phyloP scores from a whole-genome alignment of 495 filamentous ascomycete species.

The Glutinoglossum americanum region DNA sequence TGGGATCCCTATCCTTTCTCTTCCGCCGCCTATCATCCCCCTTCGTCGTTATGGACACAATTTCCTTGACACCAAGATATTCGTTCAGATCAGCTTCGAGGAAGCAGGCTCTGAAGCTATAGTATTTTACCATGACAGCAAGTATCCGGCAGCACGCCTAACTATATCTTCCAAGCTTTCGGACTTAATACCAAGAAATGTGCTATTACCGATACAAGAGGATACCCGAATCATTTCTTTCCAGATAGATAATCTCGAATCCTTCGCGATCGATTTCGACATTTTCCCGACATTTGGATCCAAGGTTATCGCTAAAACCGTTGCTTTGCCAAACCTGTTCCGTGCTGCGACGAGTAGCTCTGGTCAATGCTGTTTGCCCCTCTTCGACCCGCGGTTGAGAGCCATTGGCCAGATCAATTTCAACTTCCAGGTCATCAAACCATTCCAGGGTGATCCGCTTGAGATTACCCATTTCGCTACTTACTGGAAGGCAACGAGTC shows the following conservation, averaged over 20 bases:
- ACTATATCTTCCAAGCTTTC: conserved; percentile 92
- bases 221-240: conserved; percentile 83
- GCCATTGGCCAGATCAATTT: conserved; percentile 92
- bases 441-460: conserved; percentile 77
- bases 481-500: conserved; percentile 96
- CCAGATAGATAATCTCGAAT: conserved; percentile 79
- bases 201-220: conserved; percentile 88
- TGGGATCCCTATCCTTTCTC: conserved; percentile 73
- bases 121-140: conserved; percentile 80
- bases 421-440: conserved; percentile 87
- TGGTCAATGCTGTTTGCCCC: conserved; percentile 60
- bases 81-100: conserved; percentile 76
- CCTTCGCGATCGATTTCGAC: conserved; percentile 91
- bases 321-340: conserved; percentile 75
- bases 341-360: conserved; percentile 48
- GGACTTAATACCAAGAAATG: conserved; percentile 85
- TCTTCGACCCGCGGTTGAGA: conserved; percentile 80
- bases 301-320: conserved; percentile 87
- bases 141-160: conserved; percentile 82
- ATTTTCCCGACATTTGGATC: conserved; percentile 94
- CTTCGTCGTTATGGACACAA: conserved; percentile 90
- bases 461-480: conserved; percentile 97
- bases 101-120: conserved; percentile 47
- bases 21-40: conserved; percentile 91
- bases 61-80: conserved; percentile 91